Evolutionary conservation across 2,329 filamentous ascomycete species (phyloP).

Genomic region (Corinectria fuckeliana): DNA sequence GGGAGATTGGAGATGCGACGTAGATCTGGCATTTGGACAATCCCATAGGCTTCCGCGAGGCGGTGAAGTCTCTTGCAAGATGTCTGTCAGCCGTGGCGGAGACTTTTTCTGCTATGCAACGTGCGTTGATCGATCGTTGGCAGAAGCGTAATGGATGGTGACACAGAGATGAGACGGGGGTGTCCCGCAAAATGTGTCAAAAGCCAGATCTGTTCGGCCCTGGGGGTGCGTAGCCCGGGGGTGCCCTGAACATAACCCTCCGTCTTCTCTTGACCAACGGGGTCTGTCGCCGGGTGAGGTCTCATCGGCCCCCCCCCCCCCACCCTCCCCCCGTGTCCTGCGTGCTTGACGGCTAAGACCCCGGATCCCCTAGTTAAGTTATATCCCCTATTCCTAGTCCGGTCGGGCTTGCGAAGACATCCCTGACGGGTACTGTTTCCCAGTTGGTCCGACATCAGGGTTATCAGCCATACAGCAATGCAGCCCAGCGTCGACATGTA

Average conservation of each 20-base stretch:
- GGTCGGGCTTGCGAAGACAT: constrained; percentile 44
- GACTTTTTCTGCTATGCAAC: constrained; percentile 21
- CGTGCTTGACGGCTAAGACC: constrained; percentile 30
- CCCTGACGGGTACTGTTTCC: constrained; percentile 25
- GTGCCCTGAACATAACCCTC: constrained; percentile 30
- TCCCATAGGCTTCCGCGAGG: constrained; percentile 27
- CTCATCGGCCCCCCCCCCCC: constrained; percentile 17
- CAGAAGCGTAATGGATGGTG: constrained; percentile 36
- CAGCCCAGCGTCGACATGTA: constrained; percentile 27
- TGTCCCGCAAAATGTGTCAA: constrained; percentile 43
- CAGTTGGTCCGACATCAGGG: constrained; percentile 23
- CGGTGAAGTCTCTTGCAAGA: constrained; percentile 25
- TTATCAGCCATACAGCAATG: constrained; percentile 20
- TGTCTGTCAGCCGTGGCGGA: constrained; percentile 13
- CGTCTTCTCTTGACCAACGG: constrained; percentile 36
- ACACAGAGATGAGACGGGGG: constrained; percentile 41
- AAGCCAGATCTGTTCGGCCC: constrained; percentile 38
- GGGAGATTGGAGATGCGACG: constrained; percentile 14
- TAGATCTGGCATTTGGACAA: constrained; percentile 25
- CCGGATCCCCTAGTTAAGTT: constrained; percentile 22
- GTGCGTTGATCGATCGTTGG: constrained; percentile 30
- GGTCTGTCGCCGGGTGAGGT: constrained; percentile 32
- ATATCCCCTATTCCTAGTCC: constrained; percentile 40
- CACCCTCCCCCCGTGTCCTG: constrained; percentile 29
- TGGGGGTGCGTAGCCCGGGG: constrained; percentile 31